Evolutionary conservation across 2,329 filamentous ascomycete genomes (phyloP).

Genomic region (Aureobasidium sp.): DNA sequence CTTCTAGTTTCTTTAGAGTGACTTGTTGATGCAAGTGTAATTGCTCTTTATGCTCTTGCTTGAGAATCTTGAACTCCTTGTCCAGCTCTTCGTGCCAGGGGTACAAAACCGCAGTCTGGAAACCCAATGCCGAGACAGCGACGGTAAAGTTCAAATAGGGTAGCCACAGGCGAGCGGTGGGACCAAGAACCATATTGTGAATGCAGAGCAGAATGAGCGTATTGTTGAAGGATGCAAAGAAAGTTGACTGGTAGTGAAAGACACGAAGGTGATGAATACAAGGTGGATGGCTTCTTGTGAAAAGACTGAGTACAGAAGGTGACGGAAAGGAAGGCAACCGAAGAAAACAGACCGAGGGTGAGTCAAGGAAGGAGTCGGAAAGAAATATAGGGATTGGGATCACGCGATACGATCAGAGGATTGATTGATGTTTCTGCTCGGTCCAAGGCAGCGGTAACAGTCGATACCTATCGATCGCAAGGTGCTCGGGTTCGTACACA

Average conservation of each 20-base stretch:
- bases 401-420: neutral
- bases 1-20: slow-evolving; percentile 5
- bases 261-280: neutral
- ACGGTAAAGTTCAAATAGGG: slow-evolving; percentile 21
- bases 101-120: slow-evolving; percentile 22
- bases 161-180: slow-evolving; percentile 17
- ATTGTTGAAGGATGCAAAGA: neutral
- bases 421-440: neutral
- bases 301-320: neutral
- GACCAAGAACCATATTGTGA: slow-evolving; percentile 18
- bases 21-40: slow-evolving; percentile 13
- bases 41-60: slow-evolving; percentile 17
- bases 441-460: neutral
- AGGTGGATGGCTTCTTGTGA: neutral
- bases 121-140: slow-evolving; percentile 19
- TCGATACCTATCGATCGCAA: neutral
- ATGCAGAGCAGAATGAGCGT: neutral
- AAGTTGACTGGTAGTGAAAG: neutral
- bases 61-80: slow-evolving; percentile 20
- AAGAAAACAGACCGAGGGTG: neutral
- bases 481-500: neutral
- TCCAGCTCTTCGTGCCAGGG: slow-evolving; percentile 23
- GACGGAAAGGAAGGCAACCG: neutral
- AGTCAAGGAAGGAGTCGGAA: neutral
- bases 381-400: neutral